Conservation (phyloP, 495 filamentous ascomycete species). For the Neurospora cerealis region DNA sequence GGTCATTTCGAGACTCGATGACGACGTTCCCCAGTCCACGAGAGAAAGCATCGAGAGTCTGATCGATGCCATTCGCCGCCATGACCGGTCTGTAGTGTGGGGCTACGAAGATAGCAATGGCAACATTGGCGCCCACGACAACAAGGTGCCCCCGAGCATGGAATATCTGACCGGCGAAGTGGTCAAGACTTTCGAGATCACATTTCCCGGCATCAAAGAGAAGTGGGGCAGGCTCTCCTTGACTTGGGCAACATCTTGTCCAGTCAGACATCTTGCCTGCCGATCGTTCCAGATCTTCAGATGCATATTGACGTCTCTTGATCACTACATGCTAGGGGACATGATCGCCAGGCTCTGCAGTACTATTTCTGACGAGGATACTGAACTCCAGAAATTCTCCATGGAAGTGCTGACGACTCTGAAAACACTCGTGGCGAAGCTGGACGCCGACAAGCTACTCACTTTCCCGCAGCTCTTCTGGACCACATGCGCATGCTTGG, state of each 20-base stretch:
- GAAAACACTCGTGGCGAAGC: slow-evolving; percentile 74
- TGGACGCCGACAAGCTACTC: slow-evolving; percentile 69
- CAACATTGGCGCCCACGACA: slow-evolving; percentile 59
- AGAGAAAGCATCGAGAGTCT: slow-evolving; percentile 75
- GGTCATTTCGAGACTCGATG: slow-evolving; percentile 81
- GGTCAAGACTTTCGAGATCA: slow-evolving; percentile 72
- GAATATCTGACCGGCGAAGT: slow-evolving; percentile 68
- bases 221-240: slow-evolving; percentile 83
- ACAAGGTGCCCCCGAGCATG: slow-evolving; percentile 83
- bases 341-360: slow-evolving; percentile 93
- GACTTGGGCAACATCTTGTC: slow-evolving; percentile 92
- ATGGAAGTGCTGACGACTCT: slow-evolving; percentile 95
- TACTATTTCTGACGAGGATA: slow-evolving; percentile 86
- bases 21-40: slow-evolving; percentile 52
- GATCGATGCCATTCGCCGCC: slow-evolving; percentile 80
- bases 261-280: slow-evolving; percentile 91
- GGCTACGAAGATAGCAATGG: slow-evolving; percentile 85
- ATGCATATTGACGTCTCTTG: slow-evolving; percentile 79
- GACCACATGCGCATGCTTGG: slow-evolving; percentile 90
- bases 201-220: slow-evolving; percentile 79
- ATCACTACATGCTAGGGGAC: slow-evolving; percentile 87
- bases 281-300: slow-evolving; percentile 96
- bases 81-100: slow-evolving; percentile 82
- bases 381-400: slow-evolving; percentile 89
- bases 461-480: slow-evolving; percentile 92